Evolutionary conservation across 2,329 filamentous ascomycete species (phyloP).

Genomic region (Curvularia spicifera): DNA sequence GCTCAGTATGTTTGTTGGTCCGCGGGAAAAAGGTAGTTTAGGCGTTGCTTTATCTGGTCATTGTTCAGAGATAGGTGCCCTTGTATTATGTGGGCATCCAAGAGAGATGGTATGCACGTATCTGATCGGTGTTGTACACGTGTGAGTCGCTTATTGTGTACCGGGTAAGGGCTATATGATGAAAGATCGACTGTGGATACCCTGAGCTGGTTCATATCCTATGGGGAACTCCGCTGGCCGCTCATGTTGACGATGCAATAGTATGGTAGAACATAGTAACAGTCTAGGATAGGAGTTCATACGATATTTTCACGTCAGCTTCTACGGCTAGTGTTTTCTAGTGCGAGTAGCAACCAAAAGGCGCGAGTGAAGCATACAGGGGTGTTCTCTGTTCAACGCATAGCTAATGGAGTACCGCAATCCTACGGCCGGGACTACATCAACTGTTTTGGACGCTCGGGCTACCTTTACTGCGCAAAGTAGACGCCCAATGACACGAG

Average conservation of each 20-base stretch:
- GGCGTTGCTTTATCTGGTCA: constrained; percentile 4
- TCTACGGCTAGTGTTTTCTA: background rate
- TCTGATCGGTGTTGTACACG: background rate
- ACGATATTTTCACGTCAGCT: background rate
- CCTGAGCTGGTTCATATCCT: background rate
- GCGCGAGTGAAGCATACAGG: no score
- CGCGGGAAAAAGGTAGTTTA: constrained; percentile 1
- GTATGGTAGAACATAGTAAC: background rate
- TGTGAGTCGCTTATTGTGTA: background rate
- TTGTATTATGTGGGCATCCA: background rate
- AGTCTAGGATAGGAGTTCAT: background rate
- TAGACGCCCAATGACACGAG: no score
- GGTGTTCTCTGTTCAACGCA: no score
- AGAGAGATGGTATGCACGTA: background rate
- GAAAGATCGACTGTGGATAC: background rate
- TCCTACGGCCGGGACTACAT: no score
- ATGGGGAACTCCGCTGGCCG: background rate
- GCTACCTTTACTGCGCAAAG: no score
- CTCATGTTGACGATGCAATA: background rate
- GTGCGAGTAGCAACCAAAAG: no score
- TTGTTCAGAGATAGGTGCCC: constrained; percentile 5
- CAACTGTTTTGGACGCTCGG: no score
- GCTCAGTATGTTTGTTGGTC: background rate
- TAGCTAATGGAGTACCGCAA: no score
- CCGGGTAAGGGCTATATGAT: background rate